Evolutionary conservation across 2,329 filamentous ascomycete species (phyloP).

Genomic region (Hortaea werneckii): DNA sequence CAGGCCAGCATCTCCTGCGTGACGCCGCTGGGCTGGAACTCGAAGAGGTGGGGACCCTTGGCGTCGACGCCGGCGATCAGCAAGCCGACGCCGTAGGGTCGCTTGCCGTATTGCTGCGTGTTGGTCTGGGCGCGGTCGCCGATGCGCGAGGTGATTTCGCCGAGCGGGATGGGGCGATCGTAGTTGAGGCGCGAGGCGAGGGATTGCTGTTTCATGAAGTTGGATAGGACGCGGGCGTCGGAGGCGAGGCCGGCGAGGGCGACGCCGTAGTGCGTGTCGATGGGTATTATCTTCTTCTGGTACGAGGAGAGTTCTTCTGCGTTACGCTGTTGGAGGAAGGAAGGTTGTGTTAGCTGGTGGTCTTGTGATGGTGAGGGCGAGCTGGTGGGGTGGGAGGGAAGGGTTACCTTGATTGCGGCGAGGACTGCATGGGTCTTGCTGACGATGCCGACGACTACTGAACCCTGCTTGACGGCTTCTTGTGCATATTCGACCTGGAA

Average conservation of each 20-base stretch:
- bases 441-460: constrained; percentile 89
- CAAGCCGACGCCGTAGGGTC: constrained; percentile 89
- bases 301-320: constrained; percentile 99
- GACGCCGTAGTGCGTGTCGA: constrained; percentile 92
- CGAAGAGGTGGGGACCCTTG: constrained; percentile 87
- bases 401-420: constrained; percentile 80
- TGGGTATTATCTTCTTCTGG: constrained; percentile 97
- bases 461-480: constrained; percentile 98
- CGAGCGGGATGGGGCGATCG: constrained; percentile 83
- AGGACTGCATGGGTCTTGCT: constrained; percentile 98
- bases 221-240: constrained; percentile 96
- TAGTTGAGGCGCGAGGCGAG: constrained; percentile 93
- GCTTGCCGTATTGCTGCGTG: constrained; percentile 93
- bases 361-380: neutral
- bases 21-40: constrained; percentile 94
- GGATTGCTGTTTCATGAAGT: constrained; percentile 99
- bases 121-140: constrained; percentile 95
- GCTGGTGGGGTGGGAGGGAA: neutral
- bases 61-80: constrained; percentile 91
- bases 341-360: constrained; percentile 3
- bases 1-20: constrained; percentile 96
- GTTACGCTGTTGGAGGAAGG: constrained; percentile 57
- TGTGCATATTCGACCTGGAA: constrained; percentile 99
- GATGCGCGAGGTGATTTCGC: constrained; percentile 82
- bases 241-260: constrained; percentile 95